phyloP scores from a whole-genome alignment of 2,329 filamentous ascomycete genomes.

The Sporothrix pallida region DNA sequence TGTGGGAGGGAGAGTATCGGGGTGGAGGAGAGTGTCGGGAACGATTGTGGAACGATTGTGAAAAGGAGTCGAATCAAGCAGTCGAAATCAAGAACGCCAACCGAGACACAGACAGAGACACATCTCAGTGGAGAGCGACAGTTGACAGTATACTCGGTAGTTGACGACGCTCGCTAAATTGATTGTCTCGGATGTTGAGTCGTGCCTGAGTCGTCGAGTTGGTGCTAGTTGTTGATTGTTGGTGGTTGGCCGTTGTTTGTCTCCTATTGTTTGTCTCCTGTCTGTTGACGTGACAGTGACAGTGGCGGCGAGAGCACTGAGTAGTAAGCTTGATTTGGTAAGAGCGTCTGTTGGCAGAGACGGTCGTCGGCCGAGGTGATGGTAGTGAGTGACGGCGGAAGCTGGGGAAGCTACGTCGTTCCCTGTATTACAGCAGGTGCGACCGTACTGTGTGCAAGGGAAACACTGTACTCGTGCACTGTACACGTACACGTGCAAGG shows the following conservation, averaged over 20 bases:
- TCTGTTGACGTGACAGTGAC: too few species aligned
- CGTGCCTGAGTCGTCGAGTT: too few species aligned
- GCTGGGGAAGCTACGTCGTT: not conserved
- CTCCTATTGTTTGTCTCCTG: too few species aligned
- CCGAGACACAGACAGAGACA: not conserved
- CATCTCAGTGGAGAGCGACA: not conserved
- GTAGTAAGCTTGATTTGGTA: too few species aligned
- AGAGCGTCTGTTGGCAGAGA: not conserved
- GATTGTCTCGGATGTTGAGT: too few species aligned
- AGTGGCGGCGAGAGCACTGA: too few species aligned
- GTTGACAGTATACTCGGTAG: too few species aligned
- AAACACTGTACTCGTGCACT: not conserved
- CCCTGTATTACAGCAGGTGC: not conserved
- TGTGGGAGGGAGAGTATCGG: not conserved
- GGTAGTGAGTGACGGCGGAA: not conserved
- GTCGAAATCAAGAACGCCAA: not conserved
- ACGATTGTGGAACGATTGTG: not conserved
- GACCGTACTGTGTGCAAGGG: not conserved
- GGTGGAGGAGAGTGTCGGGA: not conserved
- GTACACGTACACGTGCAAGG: conserved; percentile 1
- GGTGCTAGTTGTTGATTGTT: too few species aligned
- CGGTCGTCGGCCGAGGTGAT: not conserved
- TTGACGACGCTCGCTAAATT: too few species aligned
- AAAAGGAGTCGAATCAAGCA: not conserved
- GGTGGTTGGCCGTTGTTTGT: too few species aligned